These are phyloP conservation scores for Blastobotrys capitulatus DNA, from an alignment of 1,139 yeast species.

Conservation along the genomic window DNA sequence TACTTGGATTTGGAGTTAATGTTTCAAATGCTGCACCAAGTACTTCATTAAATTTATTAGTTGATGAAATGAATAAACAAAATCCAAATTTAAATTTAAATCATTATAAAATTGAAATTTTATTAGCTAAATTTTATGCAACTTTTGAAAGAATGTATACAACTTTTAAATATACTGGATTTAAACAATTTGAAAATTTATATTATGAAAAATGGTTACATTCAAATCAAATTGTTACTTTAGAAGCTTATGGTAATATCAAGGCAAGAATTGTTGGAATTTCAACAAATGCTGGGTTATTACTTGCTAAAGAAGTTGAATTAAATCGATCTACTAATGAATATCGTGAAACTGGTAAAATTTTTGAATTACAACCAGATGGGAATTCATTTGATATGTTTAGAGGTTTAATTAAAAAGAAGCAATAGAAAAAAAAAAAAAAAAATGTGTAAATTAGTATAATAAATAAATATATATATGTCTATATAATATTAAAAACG, in stretches of 20 bases:
- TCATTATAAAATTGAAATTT: slow-evolving; percentile 49
- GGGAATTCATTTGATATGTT: slow-evolving; percentile 97
- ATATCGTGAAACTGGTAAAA: slow-evolving; percentile 45
- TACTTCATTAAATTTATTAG: slow-evolving; percentile 71
- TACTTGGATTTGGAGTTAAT: slow-evolving; percentile 85
- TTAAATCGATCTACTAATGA: slow-evolving; percentile 18
- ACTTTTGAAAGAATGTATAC: slow-evolving; percentile 58
- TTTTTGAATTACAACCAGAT: slow-evolving; percentile 81
- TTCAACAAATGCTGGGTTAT: slow-evolving; percentile 74
- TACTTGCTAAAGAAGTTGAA: slow-evolving; percentile 65
- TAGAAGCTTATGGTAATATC: slow-evolving; percentile 43
- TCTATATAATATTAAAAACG: not conserved
- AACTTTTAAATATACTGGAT: slow-evolving; percentile 59
- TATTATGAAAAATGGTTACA: slow-evolving; percentile 90
- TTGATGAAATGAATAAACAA: slow-evolving; percentile 48
- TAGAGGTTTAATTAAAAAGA: slow-evolving; percentile 77
- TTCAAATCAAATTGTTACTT: slow-evolving; percentile 53
- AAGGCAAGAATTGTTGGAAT: slow-evolving; percentile 74
- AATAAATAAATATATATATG: not conserved
- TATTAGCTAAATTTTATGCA: slow-evolving; percentile 66
- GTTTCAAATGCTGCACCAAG: slow-evolving; percentile 87
- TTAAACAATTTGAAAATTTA: slow-evolving; percentile 58
- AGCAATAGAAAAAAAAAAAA: slow-evolving; percentile 13
- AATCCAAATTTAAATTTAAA: slow-evolving; percentile 40
- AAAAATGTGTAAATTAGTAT: not conserved